These are phyloP conservation scores for Anisodus acutangulus DNA, from an alignment of 257 asterid genomes.

Conservation along the genomic window DNA sequence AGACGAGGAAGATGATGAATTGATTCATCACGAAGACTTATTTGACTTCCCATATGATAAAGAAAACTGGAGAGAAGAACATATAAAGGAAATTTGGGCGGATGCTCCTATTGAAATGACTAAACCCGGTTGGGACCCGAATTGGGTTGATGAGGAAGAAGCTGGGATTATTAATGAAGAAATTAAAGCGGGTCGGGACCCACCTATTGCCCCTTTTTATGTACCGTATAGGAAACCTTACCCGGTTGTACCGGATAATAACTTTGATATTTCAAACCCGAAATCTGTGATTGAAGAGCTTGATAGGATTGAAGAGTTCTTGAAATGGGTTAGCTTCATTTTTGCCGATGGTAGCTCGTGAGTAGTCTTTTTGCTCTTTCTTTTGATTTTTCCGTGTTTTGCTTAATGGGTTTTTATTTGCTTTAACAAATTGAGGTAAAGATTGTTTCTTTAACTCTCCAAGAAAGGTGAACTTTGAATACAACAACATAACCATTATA, in stretches of 20 bases:
- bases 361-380: constrained; percentile 41
- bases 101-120: constrained; percentile 76
- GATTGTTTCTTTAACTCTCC: background rate
- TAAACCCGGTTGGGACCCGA: constrained; percentile 91
- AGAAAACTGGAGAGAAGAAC: constrained; percentile 92
- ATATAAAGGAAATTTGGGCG: constrained; percentile 90
- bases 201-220: constrained; percentile 90
- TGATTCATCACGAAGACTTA: constrained; percentile 48
- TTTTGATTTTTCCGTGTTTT: background rate
- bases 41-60: constrained; percentile 78
- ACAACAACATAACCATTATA: too few species aligned
- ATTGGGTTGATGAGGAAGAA: constrained; percentile 67
- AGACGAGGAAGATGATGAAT: constrained; percentile 53
- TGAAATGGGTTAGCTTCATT: constrained; percentile 96
- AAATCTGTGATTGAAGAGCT: constrained; percentile 89
- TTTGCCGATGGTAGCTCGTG: constrained; percentile 88
- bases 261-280: constrained; percentile 58
- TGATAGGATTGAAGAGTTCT: constrained; percentile 95
- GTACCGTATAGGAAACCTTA: constrained; percentile 81
- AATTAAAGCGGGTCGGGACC: constrained; percentile 68
- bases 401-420: background rate
- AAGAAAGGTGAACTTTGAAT: too few species aligned
- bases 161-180: constrained; percentile 46
- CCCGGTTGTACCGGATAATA: constrained; percentile 72
- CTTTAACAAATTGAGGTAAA: background rate